Base-by-base conservation (phyloP, 345 rosid genomes). In the Eucalyptus lansdowneana region DNA sequence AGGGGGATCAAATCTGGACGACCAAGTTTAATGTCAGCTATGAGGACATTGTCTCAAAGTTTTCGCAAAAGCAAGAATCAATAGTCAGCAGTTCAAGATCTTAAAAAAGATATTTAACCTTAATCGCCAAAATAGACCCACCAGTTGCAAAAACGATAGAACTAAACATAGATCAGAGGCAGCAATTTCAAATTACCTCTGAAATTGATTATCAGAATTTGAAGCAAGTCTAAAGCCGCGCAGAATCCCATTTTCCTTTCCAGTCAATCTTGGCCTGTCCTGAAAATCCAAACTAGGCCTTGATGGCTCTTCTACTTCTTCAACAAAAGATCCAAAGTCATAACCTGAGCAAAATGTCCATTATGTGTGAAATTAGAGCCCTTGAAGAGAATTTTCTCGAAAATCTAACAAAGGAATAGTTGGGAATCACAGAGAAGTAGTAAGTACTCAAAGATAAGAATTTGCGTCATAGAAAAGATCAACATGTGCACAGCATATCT, bases 1-100 rank as follows among this genome's bases (percentile, higher is more conserved):
- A 1, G 99, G 99, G 88, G 97, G 96, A 90, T 93, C 95, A 94
- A 96, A 97, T 92, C 99, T 98, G 95, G 81, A 91, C 31, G 88
- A 91, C 88, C 60, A 90, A 92, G 65, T 88, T 86, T 87, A 53
- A 89, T 60, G 88, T 42, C 34, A 87, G 58, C 86, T 86, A 50
- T 50, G 27, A 50, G 21, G 47, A 81, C 53, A 42, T 89, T 86
- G 25, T 76, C 42, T 76, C 83, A 76, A 37, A 40, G 83, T 76
- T 76, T 21, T 76, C 9, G 4, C 27, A 76, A 24, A 76, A 37
- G 45, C 45, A 50, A 86, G 45, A 50, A 50, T 56, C 37, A 86
- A 34, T 21, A 50, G 54, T 51, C 87, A 86, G 54, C 65, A 86
- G 65, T 25, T 51, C 37, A 88, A 65, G 60, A 60, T 58, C 50